Base-by-base conservation (phyloP, 1,284 basidiomycete species). In the Ustilago xerochloae region DNA sequence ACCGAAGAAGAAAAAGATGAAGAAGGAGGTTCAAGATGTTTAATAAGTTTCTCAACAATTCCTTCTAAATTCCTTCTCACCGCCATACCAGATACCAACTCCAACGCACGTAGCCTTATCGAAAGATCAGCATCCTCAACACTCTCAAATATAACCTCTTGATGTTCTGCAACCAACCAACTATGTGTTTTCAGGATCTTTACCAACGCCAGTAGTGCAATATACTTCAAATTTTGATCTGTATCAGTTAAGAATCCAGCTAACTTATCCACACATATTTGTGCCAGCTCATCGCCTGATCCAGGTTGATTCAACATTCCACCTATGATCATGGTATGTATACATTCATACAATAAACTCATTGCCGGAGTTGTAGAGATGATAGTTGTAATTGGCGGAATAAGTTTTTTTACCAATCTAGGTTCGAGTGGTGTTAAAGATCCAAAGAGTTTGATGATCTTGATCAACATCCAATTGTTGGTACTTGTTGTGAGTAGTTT, bases 401-500 rank as follows among this genome's bases (percentile, higher is more conserved):
- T 90, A 12, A 99, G 88, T 85, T 98, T 98, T 85, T 91, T 93
- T 63, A 97, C 93, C 30, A 99, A 87, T 13, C 97, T 90, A 15
- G 93, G 93, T 85, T 99, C 97, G 75, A 93, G 87, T 2, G 95
- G 96, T 0, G 93, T 92, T 6, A 84, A 66, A 24, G 73, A 63
- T 9, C 75, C 82, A 55, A 84, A 83, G 22, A 83, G 86, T 86
- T 99, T 99, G 84, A 99, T 91, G 50, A 98, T 92, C 87, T 99
- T 99, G 86, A 99, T 99, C 62, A 99, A 88, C 92, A 98, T 96
- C 97, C 97, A 99, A 82, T 99, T 99, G 85, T 99, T 99, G 28
- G 91, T 92, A 29, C 93, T 94, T 1, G 91, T 93, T 0, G 94
- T 97, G 64, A 99, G 87, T n/a, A 98, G 88, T 75, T 92, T 92